Base-by-base conservation (phyloP, 495 filamentous ascomycete genomes). In the Peziza echinospora region DNA sequence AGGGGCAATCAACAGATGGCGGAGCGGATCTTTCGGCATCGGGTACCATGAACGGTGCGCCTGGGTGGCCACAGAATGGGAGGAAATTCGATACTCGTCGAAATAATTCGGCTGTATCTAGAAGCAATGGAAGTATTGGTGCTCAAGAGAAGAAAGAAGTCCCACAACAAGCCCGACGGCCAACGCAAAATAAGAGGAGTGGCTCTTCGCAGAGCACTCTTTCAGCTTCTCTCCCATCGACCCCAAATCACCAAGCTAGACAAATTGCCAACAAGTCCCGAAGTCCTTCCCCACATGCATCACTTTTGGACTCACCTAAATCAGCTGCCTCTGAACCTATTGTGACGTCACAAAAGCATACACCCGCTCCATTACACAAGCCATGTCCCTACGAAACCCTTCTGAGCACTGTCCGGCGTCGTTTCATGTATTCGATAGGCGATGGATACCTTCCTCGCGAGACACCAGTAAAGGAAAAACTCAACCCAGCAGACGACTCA, bases 351-450 rank as follows among this genome's bases (percentile, higher is more conserved):
- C 73, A 2, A n/a, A n/a, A n/a, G n/a, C n/a, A n/a, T n/a, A n/a
- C n/a, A n/a, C n/a, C n/a, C n/a, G n/a, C n/a, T n/a, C n/a, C n/a
- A n/a, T 37, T 37, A 37, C 30, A 17, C 13, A 37, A 17, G 13
- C 30, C 30, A 9, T 96, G 89, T 64, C 80, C 76, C 58, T 93
- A 79, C 60, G 89, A 97, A 62, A 82, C 77, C 17, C 76, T 71
- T 24, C 69, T 80, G 66, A 67, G 76, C 1, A 74, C 73, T 57
- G 80, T 79, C 24, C 71, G 74, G 46, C 68, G 89, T 58, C 68
- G 89, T 51, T 89, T 96, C 66, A 84, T 82, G n/a, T 96, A 97
- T 65, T 78, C 68, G 48, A 66, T 89, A n/a, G 84, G 83, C 2
- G 71, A 71, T 23, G 84, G 92, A 52, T 64, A 71, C 52, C 59